Percentiles rank a stretch among this genome's conserved stretches.
phyloP scores from a whole-genome alignment of 306 rosid genomes.

The Fragaria vesca region DNA sequence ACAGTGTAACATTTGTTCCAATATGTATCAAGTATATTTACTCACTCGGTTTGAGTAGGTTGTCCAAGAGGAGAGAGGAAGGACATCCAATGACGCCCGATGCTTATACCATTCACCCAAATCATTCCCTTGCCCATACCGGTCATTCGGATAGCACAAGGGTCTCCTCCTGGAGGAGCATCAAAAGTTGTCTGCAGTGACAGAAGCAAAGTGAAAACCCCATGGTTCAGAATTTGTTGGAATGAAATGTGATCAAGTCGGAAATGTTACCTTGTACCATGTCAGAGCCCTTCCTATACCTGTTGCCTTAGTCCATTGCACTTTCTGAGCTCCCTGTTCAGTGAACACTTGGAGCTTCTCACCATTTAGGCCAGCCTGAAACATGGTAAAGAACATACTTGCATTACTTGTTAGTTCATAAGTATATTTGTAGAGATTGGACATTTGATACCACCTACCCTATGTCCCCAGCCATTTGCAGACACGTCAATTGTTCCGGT shows the following conservation, averaged over 20 bases:
- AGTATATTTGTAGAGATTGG: background rate
- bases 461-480: constrained; percentile 60
- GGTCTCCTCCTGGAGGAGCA: constrained; percentile 69
- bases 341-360: constrained; percentile 41
- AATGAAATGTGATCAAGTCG: background rate
- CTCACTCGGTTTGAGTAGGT: constrained; percentile 75
- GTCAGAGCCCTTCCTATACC: constrained; percentile 39
- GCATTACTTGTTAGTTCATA: background rate
- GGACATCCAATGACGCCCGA: constrained; percentile 82
- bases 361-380: constrained; percentile 63
- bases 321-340: constrained; percentile 42
- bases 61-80: constrained; percentile 52
- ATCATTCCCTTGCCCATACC: constrained; percentile 86
- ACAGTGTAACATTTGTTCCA: background rate
- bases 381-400: constrained; percentile 4
- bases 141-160: constrained; percentile 67
- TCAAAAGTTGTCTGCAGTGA: constrained; percentile 55
- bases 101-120: constrained; percentile 72
- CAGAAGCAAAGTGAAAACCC: background rate
- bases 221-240: background rate
- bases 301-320: constrained; percentile 36
- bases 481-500: constrained; percentile 54
- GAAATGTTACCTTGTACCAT: constrained; percentile 74
- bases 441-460: constrained; percentile 52
- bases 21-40: background rate